Base-by-base conservation (phyloP, 192 early-diverging fungal genomes). In the Nowakowskiella sp. region DNA sequence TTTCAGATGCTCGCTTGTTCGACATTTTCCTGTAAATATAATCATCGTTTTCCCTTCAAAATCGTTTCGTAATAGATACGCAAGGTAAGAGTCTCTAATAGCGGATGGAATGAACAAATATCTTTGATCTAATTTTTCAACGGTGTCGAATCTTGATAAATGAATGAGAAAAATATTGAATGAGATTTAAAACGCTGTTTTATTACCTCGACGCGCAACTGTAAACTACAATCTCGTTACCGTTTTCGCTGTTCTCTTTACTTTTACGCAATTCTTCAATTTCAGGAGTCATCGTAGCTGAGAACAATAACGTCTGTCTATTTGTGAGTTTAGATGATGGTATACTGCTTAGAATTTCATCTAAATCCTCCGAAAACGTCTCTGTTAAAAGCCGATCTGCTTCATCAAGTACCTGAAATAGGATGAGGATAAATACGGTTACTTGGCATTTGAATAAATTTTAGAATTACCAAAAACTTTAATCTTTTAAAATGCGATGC, bases 71-170 rank as follows among this genome's bases (percentile, higher is more conserved):
- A 97, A 61, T 16, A 97, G 52, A 56, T 92, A 76, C 0, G 83
- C 73, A 54, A 97, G 65, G 59, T 97, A 99, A 0, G 86, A 82
- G 27, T 93, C 90, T 30, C 87, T 74, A 24, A 98, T 85, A 10
- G 89, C 83, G 5, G 90, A 90, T 4, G 97, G 91, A 39, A 94
- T 85, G 61, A 99, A 90, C 0, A 97, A 62, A 53, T 94, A 99
- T 39, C 70, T 77, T 51, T 99, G 97, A 42, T 81, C 78, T 32
- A 99, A 73, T 0, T 88, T 82, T 4, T 82, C 72, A 9, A 99
- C 96, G 0, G 93, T 96, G 31, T 74, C 71, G 54, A 56, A 73
- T 62, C 70, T 69, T 49, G 19, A 25, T 24, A 9, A 47, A 47
- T 13, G n/a, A 47, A 28, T 28, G n/a, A 19, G 13, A 47, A 28